Conservation (phyloP, 2,329 filamentous ascomycete species). For the Hypoxylon sp. region DNA sequence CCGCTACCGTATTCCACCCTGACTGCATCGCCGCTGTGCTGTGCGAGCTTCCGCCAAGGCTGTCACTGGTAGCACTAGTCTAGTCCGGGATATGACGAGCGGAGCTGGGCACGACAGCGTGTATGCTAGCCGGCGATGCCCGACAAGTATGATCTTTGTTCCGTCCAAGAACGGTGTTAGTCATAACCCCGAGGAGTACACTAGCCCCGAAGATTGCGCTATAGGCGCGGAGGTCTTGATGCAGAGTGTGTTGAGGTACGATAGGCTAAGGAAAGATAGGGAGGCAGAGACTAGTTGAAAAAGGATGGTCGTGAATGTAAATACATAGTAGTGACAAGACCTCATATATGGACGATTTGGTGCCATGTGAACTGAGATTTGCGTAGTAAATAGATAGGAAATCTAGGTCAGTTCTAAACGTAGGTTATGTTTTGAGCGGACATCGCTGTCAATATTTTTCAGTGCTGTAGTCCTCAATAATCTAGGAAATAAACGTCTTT, state of each 20-base stretch:
- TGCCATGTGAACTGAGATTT: neutral
- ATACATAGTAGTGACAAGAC: too few species aligned
- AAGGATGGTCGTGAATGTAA: neutral
- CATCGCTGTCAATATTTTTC: neutral
- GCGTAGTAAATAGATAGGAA: neutral
- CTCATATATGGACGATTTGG: neutral
- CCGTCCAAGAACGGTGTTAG: conserved; percentile 74
- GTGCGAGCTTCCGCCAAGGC: conserved; percentile 72
- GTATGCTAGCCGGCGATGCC: conserved; percentile 70
- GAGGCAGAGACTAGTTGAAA: neutral
- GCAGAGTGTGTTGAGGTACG: conserved; percentile 60
- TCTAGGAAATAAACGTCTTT: neutral
- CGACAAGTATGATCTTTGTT: conserved; percentile 78
- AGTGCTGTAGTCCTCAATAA: neutral
- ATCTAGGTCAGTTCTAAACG: neutral
- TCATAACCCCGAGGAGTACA: conserved; percentile 75
- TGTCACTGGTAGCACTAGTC: conserved; percentile 67
- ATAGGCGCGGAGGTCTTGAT: conserved; percentile 67
- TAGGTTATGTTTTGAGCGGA: neutral
- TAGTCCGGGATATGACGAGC: conserved; percentile 58
- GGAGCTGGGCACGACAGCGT: conserved; percentile 67
- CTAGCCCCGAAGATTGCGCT: conserved; percentile 70
- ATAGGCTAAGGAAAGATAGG: conserved; percentile 47
- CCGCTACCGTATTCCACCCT: conserved; percentile 75
- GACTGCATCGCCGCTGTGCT: conserved; percentile 79